Base-by-base conservation (phyloP, 2,329 filamentous ascomycete genomes). In the Cadophora malorum region DNA sequence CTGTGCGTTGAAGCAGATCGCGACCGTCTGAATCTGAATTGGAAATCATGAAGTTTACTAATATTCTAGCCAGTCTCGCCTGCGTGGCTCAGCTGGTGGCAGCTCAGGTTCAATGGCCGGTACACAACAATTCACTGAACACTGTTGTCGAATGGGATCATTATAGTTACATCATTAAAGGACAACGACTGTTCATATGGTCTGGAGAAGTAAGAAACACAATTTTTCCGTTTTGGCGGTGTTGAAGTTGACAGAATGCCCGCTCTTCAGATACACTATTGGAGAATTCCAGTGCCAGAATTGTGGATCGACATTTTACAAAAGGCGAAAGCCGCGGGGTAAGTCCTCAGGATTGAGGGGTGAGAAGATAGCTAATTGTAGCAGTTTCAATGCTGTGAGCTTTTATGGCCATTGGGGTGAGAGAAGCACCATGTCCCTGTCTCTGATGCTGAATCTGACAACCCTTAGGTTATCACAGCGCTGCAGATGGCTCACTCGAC, bases 331-430 rank as follows among this genome's bases (percentile, higher is more conserved):
- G 90, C 91, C 0, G 80, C 93, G 3, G 92, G 92, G 0, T 73
- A 69, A 66, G 63, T 60, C 6, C 12, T 3, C 1, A 35, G 3
- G 25, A 9, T 28, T 28, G 10, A n/a, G n/a, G 14, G n/a, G n/a
- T 31, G 55, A 4, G 28, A n/a, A 60, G 21, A n/a, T n/a, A n/a
- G 33, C 64, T 72, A 19, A 72, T 33, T 3, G 19, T 8, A 25
- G 12, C 25, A 74, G 84, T 2, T 94, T 93, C 80, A 95, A 91
- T 72, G 85, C 87, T 50, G 90, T 94, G 1, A 93, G 90, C 0
- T 92, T 94, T 77, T 95, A 95, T 74, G 83, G 89, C 5, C 86
- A 94, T 73, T 96, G 92, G 92, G 90, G 89, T 9, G 94, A 76
- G 91, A 90, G 2, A 90, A 90, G 1, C 81, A 88, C 5, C 6